Conservation (phyloP, 2,329 filamentous ascomycete genomes). For the Aspergillus sp. region DNA sequence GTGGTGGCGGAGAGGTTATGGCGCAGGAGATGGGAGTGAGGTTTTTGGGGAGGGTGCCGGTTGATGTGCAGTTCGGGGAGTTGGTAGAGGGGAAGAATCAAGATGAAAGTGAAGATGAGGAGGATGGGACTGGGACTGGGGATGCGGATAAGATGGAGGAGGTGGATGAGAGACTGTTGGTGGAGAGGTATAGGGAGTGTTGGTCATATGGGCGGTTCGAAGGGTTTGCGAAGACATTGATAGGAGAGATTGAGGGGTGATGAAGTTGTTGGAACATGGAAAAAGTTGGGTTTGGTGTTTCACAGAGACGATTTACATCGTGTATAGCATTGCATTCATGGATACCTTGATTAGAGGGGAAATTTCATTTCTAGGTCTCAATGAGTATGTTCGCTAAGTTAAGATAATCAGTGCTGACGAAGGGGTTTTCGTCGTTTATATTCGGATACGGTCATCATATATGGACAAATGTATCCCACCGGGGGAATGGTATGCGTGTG, state of each 20-base stretch:
- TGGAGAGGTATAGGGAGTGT: slow-evolving; percentile 45
- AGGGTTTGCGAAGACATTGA: slow-evolving; percentile 38
- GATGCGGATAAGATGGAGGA: slow-evolving; percentile 15
- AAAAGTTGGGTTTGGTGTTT: not conserved
- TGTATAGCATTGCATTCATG: slow-evolving; percentile 1
- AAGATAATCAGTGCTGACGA: not conserved
- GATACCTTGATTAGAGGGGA: not conserved
- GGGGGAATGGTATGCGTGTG: not conserved
- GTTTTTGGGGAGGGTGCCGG: slow-evolving; percentile 83
- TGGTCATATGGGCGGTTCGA: slow-evolving; percentile 46
- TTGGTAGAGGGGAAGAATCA: slow-evolving; percentile 67
- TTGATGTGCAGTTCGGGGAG: slow-evolving; percentile 88
- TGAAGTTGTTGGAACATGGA: not conserved
- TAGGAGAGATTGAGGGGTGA: slow-evolving; percentile 27
- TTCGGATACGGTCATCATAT: not conserved
- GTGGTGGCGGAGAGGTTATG: slow-evolving; percentile 87
- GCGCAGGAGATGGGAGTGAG: slow-evolving; percentile 78
- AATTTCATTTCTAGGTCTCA: not conserved
- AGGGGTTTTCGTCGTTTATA: not conserved
- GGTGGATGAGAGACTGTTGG: slow-evolving; percentile 34
- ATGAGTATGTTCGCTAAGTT: not conserved
- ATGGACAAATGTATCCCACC: not conserved
- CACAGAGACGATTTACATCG: not conserved
- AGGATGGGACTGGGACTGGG: slow-evolving; percentile 23
- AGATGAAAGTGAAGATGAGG: slow-evolving; percentile 24